Base-by-base conservation (phyloP, 1,284 basidiomycete genomes). In the Pascua sp. region DNA sequence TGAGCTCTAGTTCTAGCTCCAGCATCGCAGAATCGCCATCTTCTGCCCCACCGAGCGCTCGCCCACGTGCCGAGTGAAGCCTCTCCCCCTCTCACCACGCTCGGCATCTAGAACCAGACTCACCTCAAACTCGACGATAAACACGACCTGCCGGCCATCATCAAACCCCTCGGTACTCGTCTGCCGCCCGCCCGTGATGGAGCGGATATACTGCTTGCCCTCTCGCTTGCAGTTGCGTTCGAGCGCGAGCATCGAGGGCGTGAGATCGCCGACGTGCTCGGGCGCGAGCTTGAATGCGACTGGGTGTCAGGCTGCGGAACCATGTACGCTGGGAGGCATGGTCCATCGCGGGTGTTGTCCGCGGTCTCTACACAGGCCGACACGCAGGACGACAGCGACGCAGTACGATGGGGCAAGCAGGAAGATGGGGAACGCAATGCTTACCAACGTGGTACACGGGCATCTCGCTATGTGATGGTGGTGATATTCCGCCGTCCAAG, bases 271-370 rank as follows among this genome's bases (percentile, higher is more conserved):
- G 24, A 32, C 24, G 24, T 32, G 24, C 1, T 51, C 37, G 11
- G 55, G 47, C 8, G 60, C 46, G 48, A 63, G 57, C 48, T 68
- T 69, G 68, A 76, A 73, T 7, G 72, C 62, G 58, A 76, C 74
- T 75, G 56, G 7, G 47, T n/a, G 52, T 56, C 32, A 59, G 51
- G 57, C 66, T 75, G 4, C 51, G 61, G 44, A 64, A 63, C 13
- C 70, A 73, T 50, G 69, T 70, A n/a, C n/a, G n/a, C n/a, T n/a
- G n/a, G n/a, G n/a, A n/a, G n/a, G n/a, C n/a, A n/a, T n/a, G n/a
- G n/a, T n/a, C n/a, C n/a, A n/a, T n/a, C n/a, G n/a, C n/a, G n/a
- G n/a, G n/a, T n/a, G n/a, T n/a, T n/a, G n/a, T n/a, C n/a, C n/a
- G n/a, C n/a, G n/a, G n/a, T n/a, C n/a, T n/a, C n/a, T n/a, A n/a